Evolutionary conservation across 208 protist genomes (phyloP).

Genomic region (Trypanosoma theileri): DNA sequence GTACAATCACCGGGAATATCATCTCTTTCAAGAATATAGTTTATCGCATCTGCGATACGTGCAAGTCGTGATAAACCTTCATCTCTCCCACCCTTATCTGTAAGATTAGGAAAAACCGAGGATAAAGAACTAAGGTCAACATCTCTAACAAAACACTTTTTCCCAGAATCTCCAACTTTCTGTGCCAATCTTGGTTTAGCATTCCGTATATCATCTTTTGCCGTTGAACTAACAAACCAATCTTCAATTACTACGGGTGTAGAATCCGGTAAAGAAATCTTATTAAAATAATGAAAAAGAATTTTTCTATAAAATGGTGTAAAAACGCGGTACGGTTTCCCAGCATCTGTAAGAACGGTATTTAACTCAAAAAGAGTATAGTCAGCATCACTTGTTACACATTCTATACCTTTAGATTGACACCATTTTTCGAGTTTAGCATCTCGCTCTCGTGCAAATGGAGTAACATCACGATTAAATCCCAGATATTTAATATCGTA

Average conservation of each 20-base stretch:
- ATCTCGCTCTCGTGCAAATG: constrained; percentile 63
- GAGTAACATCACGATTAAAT: constrained; percentile 78
- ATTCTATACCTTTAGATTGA: constrained; percentile 25
- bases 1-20: constrained; percentile 56
- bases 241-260: constrained; percentile 16
- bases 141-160: background rate
- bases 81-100: constrained; percentile 48
- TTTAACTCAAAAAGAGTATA: constrained; percentile 60
- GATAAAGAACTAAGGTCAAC: constrained; percentile 24
- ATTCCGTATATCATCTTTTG: constrained; percentile 8
- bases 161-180: constrained; percentile 25
- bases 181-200: constrained; percentile 11
- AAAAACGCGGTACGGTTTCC: constrained; percentile 71
- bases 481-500: constrained; percentile 50
- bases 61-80: constrained; percentile 40
- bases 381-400: constrained; percentile 42
- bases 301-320: constrained; percentile 70
- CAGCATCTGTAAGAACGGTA: constrained; percentile 33
- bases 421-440: constrained; percentile 44
- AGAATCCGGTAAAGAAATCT: constrained; percentile 31
- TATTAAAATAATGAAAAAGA: constrained; percentile 35
- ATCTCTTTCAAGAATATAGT: constrained; percentile 52
- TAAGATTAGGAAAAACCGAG: constrained; percentile 26
- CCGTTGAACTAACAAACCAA: constrained; percentile 17
- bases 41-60: constrained; percentile 26